A percentile compares a stretch with the other conserved stretches of the same genome.
These are phyloP conservation scores for Inonotus obliquus DNA, from an alignment of 1,284 basidiomycete genomes.

Conservation along the genomic window DNA sequence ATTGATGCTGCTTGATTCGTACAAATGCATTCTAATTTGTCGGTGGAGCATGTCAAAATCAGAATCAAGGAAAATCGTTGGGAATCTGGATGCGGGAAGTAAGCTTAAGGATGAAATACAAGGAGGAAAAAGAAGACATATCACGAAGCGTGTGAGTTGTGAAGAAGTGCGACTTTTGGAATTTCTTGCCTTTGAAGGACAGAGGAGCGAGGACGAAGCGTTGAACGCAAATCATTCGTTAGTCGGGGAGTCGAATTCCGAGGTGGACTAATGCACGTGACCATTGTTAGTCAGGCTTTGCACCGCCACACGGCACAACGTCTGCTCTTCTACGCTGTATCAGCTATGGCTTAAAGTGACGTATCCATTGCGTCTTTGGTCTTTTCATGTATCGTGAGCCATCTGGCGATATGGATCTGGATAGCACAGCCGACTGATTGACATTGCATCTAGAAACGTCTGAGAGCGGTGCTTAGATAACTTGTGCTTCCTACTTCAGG, in stretches of 20 bases:
- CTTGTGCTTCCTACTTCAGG: neutral
- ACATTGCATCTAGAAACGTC: slow-evolving; percentile 6
- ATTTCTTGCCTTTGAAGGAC: neutral
- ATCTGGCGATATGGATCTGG: too few relatives aligned
- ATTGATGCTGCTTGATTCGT: neutral
- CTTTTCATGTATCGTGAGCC: too few relatives aligned
- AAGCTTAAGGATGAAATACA: neutral
- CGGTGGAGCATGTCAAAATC: neutral
- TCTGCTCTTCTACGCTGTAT: too few relatives aligned
- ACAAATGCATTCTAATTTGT: slow-evolving; percentile 3
- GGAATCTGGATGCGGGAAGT: neutral
- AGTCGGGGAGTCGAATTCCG: neutral
- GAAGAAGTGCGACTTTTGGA: neutral
- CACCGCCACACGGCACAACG: slow-evolving; percentile 3
- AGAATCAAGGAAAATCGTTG: neutral
- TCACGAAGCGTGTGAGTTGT: neutral
- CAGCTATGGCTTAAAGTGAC: neutral
- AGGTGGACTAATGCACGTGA: neutral
- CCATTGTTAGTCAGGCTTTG: neutral
- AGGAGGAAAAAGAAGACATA: neutral
- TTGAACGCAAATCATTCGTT: neutral
- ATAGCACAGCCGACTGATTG: slow-evolving; percentile 2
- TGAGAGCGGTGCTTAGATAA: neutral
- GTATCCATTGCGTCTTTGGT: too few relatives aligned
- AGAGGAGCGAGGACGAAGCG: neutral